Evolutionary conservation across 1,284 basidiomycete species (phyloP), one percentile per base, ranked within the genome.

Genomic region (Butyriboletus regius): DNA sequence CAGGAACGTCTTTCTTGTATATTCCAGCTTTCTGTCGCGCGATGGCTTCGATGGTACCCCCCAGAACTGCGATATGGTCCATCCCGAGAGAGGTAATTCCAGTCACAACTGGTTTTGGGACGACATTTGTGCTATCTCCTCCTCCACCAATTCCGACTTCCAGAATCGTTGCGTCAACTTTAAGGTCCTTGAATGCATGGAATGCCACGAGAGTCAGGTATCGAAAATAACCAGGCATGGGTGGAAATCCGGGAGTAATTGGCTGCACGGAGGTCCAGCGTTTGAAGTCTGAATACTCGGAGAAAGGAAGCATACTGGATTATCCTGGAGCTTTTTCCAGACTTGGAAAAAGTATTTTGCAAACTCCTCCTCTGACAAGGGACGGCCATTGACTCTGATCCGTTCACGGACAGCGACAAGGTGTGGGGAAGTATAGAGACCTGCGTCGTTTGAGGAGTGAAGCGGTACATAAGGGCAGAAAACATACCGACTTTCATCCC

Each of bases 1-100:
- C 96, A 1, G 91, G 89, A 1, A 89, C 89, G 22, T 81, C 86
- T 53, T 81, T 85, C 76, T 99, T 99, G 72, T 88, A 98, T 49
- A 99, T 98, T 1, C 96, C 96, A 24, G 87, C 91, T 67, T 99
- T 99, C 65, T 98, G 96, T 75, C 79, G 82, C 1, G 94, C 92
- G 57, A 99, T 98, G 62, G 95, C 88, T 49, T 77, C 72, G 10
- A 98, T 71, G 0, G 94, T 97, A 63, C 88, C 88, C 3, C 96
- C 96, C 0, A 99, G 78, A 17, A 98, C 81, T 51, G 78, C 75
- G n/a, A 89, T 84, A 70, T 99, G 96, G 63, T 98, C 96, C 52
- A 98, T 78, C 0, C 96, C 96, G 7, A 98, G 77, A 10, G 92
- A 81, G 7, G 92, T 89, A 36, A 98, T 77, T 7, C 93, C 96